Conservation (phyloP, 345 rosid genomes). For the Orychophragmus violaceus region DNA sequence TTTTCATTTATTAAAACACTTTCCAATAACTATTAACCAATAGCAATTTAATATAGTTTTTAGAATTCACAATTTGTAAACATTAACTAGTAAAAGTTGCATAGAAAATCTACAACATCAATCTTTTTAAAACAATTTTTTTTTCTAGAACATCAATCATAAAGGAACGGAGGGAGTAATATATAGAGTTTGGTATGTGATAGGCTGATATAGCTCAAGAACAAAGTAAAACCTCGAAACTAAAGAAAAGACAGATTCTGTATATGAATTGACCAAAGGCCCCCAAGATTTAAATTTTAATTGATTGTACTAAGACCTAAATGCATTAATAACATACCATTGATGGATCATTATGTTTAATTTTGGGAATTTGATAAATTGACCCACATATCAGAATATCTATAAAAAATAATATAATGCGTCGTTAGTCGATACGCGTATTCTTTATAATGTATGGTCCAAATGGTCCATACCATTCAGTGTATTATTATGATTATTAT, state of each 20-base stretch:
- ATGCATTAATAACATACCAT: too few species aligned
- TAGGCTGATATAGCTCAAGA: too few species aligned
- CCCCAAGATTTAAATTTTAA: background rate
- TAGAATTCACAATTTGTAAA: too few species aligned
- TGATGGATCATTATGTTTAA: background rate
- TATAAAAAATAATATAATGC: background rate
- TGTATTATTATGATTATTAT: background rate
- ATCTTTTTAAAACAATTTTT: too few species aligned
- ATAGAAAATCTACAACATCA: too few species aligned
- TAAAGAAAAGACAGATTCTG: slow-evolving; percentile 13
- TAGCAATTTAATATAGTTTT: too few species aligned
- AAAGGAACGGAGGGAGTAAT: too few species aligned
- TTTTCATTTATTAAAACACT: too few species aligned
- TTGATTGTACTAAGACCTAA: too few species aligned
- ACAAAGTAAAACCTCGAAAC: slow-evolving; percentile 27
- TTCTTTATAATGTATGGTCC: slow-evolving; percentile 24
- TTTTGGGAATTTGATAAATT: background rate
- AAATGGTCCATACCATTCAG: slow-evolving; percentile 19
- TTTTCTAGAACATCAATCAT: too few species aligned
- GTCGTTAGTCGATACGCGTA: slow-evolving; percentile 17
- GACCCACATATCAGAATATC: background rate
- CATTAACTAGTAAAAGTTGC: too few species aligned
- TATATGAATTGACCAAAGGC: background rate
- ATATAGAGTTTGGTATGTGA: background rate
- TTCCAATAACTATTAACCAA: too few species aligned